Base-by-base conservation (phyloP, 2,329 filamentous ascomycete genomes). In the Tolypocladium album region DNA sequence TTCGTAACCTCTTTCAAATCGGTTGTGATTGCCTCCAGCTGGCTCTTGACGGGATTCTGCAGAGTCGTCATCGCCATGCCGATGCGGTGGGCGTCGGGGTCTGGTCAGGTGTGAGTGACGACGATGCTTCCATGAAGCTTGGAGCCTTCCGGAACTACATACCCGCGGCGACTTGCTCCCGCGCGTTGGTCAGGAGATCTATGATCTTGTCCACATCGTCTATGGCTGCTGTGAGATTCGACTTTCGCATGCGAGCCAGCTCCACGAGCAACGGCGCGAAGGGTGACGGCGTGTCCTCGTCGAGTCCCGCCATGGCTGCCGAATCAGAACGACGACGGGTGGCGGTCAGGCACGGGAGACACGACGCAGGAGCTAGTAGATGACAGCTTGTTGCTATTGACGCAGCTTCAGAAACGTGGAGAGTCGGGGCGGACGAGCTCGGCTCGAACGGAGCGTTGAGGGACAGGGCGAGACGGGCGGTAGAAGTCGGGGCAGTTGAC, bases 121-220 rank as follows among this genome's bases (percentile, higher is more conserved):
- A 15, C n/a, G 43, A 24, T 53, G 27, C 12, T 20, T 20, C 5
- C 7, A 5, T 15, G 17, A 22, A 22, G 31, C 31, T 38, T 1
- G 11, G 4, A 22, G 27, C 20, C 11, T 36, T 20, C 22, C 11
- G 42, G 39, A 42, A 45, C 36, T 50, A 59, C 76, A 62, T 74
- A 91, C 91, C 86, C 66, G 81, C 77, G 64, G 87, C 86, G 61
- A 97, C 88, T 64, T 84, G 80, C 63, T 90, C 85, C 60, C 91
- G 83, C 45, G 92, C 90, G 56, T 81, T 80, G 64, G 85, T 82
- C 36, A 99, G 84, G 60, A 90, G 75, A 63, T 91, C 84, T 66
- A 99, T 91, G 45, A 92, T 88, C 61, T 84, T 83, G 71, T 97
- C 91, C 22, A 96, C 88, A 80, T 95, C 87, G 40, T 85, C 77